Evolutionary conservation across 345 rosid genomes (phyloP), one percentile per base, ranked within the genome.

Genomic region (Camelina neglecta): DNA sequence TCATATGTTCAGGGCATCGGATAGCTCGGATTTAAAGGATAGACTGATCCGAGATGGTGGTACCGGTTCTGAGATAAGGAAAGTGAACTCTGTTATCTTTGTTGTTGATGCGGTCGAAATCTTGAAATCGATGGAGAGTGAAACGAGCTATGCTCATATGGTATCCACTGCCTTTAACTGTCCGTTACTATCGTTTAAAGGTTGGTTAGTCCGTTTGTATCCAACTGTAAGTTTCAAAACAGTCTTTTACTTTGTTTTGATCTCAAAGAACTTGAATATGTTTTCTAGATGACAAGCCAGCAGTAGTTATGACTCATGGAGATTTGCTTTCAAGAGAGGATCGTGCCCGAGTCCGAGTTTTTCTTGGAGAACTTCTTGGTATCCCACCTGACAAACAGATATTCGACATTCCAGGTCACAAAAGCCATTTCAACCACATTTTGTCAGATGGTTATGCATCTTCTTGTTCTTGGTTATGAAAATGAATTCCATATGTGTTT

Each of bases 381-480:
- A 79, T 93, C 68, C 89, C 87, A 54, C 95, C 96, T 5, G 74
- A 83, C 26, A 86, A 80, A 79, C 95, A 93, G 65, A 82, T 88
- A 53, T 93, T 90, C 44, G 96, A 93, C 80, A 87, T 89, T 70
- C 86, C 98, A 81, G 95, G 98, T 93, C 73, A 77, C 13, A 47
- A 7, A 21, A 39, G 2, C 56, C 2, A 16, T 12, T 20, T 1
- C 24, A 12, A 39, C 36, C 23, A 21, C 1, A 2, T 44, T 18
- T 66, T 51, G 61, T 29, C n/a, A 12, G 7, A 16, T 10, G 6
- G 8, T 33, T 29, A 44, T 24, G 35, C 21, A 10, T 41, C 8
- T 29, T 26, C 18, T 18, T 18, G 18, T 18, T 65, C 35, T 54
- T 33, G 72, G 38, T 21, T 29, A 45, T 23, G 69, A 36, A 76